Base-by-base conservation (phyloP, 257 asterid genomes). In the Gynochthodes officinalis region DNA sequence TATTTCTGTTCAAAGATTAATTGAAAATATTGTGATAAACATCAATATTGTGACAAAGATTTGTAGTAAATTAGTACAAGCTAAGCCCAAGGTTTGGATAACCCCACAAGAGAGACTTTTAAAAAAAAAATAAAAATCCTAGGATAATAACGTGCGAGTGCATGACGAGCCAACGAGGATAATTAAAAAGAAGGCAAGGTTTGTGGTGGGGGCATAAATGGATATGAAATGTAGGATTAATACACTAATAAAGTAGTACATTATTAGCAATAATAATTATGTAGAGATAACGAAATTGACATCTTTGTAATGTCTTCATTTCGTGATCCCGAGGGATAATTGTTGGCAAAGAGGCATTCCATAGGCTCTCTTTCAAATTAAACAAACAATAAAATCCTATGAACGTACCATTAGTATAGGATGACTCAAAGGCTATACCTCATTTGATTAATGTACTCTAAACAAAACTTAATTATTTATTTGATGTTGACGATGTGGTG, bases 211-310 rank as follows among this genome's bases (percentile, higher is more conserved):
- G 65, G 16, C 65, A 74, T 46, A 69, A 65, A 63, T 62, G 46
- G 50, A 15, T 61, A 46, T 78, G 33, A 43, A 73, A 55, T 30
- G 30, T 6, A 28, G 67, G 13, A 25, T 61, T 44, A 49, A 54
- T 53, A 30, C n/a, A n/a, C n/a, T 67, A 60, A 27, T 73, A 73
- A 39, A 30, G 52, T 49, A 67, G 43, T 13, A 32, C 25, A n/a
- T n/a, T n/a, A 39, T 32, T 43, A 73, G 60, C 43, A 73, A 53
- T 30, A 55, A 55, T 35, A 53, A 58, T 32, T 67, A 35, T 58
- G 71, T 70, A 64, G 79, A 73, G 73, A 8, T 63, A 25, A 48
- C 25, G 73, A 65, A 57, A 63, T 69, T 74, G 82, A 74, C 79
- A 21, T 58, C 70, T 54, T 53, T 27, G 21, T 57, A n/a, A n/a